These are phyloP conservation scores for Scleroderma bovista DNA, from an alignment of 768 basidiomycete genomes.

Conservation along the genomic window DNA sequence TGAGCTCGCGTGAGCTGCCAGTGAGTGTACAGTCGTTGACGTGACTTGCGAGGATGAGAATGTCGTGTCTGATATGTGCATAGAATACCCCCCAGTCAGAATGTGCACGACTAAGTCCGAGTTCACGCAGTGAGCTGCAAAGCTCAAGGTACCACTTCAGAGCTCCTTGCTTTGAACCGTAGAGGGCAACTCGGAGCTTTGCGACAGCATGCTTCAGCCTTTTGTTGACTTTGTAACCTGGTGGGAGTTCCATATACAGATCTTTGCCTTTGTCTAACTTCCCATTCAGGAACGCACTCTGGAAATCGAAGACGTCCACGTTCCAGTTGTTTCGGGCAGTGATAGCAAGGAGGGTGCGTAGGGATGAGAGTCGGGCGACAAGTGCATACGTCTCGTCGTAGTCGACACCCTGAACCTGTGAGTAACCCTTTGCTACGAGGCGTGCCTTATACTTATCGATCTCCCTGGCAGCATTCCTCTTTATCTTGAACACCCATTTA, in stretches of 20 bases:
- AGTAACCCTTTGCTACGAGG: neutral
- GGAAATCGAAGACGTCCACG: conserved; percentile 38
- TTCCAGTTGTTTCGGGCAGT: conserved; percentile 22
- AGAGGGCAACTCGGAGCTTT: neutral
- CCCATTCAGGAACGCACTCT: conserved; percentile 35
- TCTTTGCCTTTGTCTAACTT: too few species aligned
- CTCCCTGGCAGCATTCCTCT: too few species aligned
- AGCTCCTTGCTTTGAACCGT: neutral
- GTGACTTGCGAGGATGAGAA: too few species aligned
- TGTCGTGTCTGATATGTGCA: neutral
- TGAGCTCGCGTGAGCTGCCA: too few species aligned
- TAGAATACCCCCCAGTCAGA: too few species aligned
- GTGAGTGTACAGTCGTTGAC: too few species aligned
- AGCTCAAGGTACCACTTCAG: too few species aligned
- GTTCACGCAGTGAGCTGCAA: too few species aligned
- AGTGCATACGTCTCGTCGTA: conserved; percentile 2
- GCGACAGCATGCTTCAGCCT: neutral
- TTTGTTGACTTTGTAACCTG: conserved; percentile 9
- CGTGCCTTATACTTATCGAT: too few species aligned
- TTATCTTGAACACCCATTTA: too few species aligned
- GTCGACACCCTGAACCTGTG: conserved; percentile 6
- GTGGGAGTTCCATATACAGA: too few species aligned
- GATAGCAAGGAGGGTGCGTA: neutral
- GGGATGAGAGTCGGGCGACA: neutral
- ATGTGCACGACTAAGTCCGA: too few species aligned